These are phyloP conservation scores for Cephalotrichum gorgonifer DNA, from an alignment of 2,329 filamentous ascomycete species.

Conservation along the genomic window DNA sequence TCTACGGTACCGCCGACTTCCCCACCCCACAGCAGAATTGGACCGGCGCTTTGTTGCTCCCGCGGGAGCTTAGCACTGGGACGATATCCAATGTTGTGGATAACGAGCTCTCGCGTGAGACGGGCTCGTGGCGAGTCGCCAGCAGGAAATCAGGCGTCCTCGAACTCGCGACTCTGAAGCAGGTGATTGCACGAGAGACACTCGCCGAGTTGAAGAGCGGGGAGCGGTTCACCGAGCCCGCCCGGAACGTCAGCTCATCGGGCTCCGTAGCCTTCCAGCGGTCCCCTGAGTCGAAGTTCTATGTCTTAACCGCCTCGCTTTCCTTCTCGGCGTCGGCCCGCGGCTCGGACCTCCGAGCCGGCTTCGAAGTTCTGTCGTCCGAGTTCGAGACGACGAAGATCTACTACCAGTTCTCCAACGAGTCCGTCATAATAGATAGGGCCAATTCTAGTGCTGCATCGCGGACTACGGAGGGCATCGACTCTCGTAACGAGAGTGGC, in stretches of 20 bases:
- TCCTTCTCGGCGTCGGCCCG: slow-evolving; percentile 24
- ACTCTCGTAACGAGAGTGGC: slow-evolving; percentile 24
- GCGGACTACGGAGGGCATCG: slow-evolving; percentile 24
- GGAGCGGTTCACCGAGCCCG: slow-evolving; percentile 12
- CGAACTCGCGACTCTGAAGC: slow-evolving; percentile 24
- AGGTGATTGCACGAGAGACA: slow-evolving; percentile 26
- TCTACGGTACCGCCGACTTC: slow-evolving; percentile 25
- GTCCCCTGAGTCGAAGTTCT: slow-evolving; percentile 22
- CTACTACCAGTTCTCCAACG: slow-evolving; percentile 33
- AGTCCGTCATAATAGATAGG: slow-evolving; percentile 28
- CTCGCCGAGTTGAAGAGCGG: slow-evolving; percentile 19
- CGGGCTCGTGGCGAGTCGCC: slow-evolving; percentile 25
- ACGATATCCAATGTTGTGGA: slow-evolving; percentile 27
- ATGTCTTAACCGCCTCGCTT: slow-evolving; percentile 23
- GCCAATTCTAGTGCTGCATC: slow-evolving; percentile 28
- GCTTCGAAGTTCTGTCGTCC: slow-evolving; percentile 28
- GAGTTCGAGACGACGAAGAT: slow-evolving; percentile 27
- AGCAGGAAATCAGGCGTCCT: slow-evolving; percentile 19
- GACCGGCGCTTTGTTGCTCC: slow-evolving; percentile 30
- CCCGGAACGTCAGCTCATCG: slow-evolving; percentile 8
- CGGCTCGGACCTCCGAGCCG: slow-evolving; percentile 22
- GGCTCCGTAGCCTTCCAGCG: not conserved
- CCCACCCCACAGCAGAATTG: slow-evolving; percentile 30
- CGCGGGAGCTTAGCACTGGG: slow-evolving; percentile 28
- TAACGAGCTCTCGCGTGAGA: slow-evolving; percentile 25